Percentiles rank a stretch among this genome's conserved stretches.
phyloP scores from a whole-genome alignment of 805 yeast species.

The Komagataella kurtzmanii region DNA sequence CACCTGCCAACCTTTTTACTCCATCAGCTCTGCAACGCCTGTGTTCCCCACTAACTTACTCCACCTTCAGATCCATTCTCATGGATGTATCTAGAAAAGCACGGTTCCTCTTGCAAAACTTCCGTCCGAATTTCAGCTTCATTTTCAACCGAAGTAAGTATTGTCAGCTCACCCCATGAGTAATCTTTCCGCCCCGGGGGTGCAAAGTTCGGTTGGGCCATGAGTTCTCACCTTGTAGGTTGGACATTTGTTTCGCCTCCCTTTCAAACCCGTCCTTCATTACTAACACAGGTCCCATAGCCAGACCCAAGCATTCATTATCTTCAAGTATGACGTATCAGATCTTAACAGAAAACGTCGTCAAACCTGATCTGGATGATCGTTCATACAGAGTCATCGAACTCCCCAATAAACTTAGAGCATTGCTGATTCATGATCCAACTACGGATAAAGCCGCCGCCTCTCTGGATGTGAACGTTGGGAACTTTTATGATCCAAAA shows the following conservation, averaged over 20 bases:
- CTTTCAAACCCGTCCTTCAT: neutral
- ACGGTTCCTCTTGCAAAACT: neutral
- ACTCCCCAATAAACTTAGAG: slow-evolving; percentile 43
- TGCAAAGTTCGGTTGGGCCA: neutral
- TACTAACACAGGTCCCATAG: neutral
- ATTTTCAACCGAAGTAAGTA: neutral
- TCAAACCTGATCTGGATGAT: slow-evolving; percentile 52
- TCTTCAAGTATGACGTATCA: neutral
- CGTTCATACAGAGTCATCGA: slow-evolving; percentile 58
- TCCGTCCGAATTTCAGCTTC: neutral
- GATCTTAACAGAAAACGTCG: slow-evolving; percentile 4
- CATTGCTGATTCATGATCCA: slow-evolving; percentile 54
- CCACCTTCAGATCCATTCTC: neutral
- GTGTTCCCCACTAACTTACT: neutral
- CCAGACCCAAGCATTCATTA: neutral
- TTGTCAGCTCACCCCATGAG: neutral
- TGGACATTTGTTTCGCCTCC: neutral
- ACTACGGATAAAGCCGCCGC: slow-evolving; percentile 68
- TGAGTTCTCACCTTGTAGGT: neutral
- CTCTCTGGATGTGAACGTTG: slow-evolving; percentile 66
- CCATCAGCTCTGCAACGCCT: too few relatives aligned
- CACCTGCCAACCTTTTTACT: neutral
- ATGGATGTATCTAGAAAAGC: neutral
- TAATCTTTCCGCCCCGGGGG: neutral
- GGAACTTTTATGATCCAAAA: slow-evolving; percentile 58